phyloP scores from a whole-genome alignment of 2,329 filamentous ascomycete species.

The Pezicula neosporulosa region DNA sequence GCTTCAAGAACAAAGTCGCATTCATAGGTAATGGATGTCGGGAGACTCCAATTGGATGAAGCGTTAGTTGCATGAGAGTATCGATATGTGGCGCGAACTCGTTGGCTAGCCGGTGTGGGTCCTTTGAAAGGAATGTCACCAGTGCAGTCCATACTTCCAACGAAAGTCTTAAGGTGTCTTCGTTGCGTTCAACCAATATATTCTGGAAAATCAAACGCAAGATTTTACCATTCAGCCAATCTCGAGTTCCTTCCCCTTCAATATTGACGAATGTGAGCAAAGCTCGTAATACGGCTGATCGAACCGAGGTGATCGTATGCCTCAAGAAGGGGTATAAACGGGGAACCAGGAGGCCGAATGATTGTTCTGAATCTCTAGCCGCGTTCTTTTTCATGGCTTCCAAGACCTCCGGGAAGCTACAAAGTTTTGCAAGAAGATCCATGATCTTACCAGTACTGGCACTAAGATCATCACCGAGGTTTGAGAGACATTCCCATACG shows the following conservation, averaged over 20 bases:
- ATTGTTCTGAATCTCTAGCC: slow-evolving; percentile 76
- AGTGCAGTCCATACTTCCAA: slow-evolving; percentile 84
- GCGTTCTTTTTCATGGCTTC: slow-evolving; percentile 93
- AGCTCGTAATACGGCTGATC: slow-evolving; percentile 87
- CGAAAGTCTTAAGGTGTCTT: slow-evolving; percentile 76
- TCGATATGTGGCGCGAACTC: slow-evolving; percentile 76
- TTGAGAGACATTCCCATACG: slow-evolving; percentile 95
- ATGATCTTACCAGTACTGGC: slow-evolving; percentile 98
- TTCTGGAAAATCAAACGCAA: slow-evolving; percentile 92
- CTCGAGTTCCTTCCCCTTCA: slow-evolving; percentile 72
- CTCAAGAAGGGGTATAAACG: slow-evolving; percentile 93
- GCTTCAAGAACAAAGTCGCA: slow-evolving; percentile 81
- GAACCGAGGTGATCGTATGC: slow-evolving; percentile 95
- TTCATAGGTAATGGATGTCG: slow-evolving; percentile 93
- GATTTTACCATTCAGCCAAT: slow-evolving; percentile 90
- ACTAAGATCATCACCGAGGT: slow-evolving; percentile 93
- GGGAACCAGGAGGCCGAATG: slow-evolving; percentile 88
- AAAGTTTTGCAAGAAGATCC: slow-evolving; percentile 94
- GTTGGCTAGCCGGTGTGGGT: slow-evolving; percentile 60
- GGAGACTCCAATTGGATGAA: slow-evolving; percentile 90
- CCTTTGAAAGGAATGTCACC: slow-evolving; percentile 61
- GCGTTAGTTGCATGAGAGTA: slow-evolving; percentile 77
- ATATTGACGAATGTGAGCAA: slow-evolving; percentile 90
- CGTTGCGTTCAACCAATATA: slow-evolving; percentile 86
- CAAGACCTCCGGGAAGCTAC: slow-evolving; percentile 88